Percentiles rank a stretch among this genome's conserved stretches.
phyloP scores from a whole-genome alignment of 148 eudicot species.

The Chenopodium album region DNA sequence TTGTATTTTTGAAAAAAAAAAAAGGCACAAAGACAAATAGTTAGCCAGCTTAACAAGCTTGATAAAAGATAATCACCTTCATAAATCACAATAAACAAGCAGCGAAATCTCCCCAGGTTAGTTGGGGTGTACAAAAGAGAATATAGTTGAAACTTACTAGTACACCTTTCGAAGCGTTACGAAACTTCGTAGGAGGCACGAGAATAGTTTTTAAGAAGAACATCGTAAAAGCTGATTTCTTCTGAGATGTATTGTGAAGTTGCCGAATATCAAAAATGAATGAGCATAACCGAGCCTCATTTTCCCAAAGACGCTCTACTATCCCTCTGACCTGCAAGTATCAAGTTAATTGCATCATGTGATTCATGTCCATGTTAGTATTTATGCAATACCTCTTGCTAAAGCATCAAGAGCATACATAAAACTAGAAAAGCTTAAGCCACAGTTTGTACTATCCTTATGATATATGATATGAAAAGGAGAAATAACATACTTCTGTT shows the following conservation, averaged over 20 bases:
- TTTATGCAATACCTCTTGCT: too few relatives aligned
- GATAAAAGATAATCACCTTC: too few relatives aligned
- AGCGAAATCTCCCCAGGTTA: too few relatives aligned
- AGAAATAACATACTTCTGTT: constrained; percentile 45
- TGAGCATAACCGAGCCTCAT: constrained; percentile 67
- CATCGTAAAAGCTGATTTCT: constrained; percentile 52
- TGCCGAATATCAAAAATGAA: constrained; percentile 66
- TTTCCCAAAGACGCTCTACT: constrained; percentile 58
- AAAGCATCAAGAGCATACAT: too few relatives aligned
- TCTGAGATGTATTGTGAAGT: constrained; percentile 31
- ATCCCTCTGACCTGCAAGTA: constrained; percentile 56
- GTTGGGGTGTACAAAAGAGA: too few relatives aligned
- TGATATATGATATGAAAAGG: background rate
- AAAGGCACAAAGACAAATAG: too few relatives aligned
- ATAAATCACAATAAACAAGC: too few relatives aligned
- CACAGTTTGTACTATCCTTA: background rate
- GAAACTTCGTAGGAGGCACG: constrained; percentile 68
- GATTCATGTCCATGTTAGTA: background rate
- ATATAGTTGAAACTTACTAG: too few relatives aligned
- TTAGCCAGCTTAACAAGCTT: too few relatives aligned
- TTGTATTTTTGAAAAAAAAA: too few relatives aligned
- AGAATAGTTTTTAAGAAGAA: constrained; percentile 74
- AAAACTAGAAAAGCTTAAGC: background rate
- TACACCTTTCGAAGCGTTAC: too few relatives aligned
- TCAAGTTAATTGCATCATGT: background rate